Base-by-base conservation (phyloP, 2,329 filamentous ascomycete genomes). In the Xylariaceae sp. region DNA sequence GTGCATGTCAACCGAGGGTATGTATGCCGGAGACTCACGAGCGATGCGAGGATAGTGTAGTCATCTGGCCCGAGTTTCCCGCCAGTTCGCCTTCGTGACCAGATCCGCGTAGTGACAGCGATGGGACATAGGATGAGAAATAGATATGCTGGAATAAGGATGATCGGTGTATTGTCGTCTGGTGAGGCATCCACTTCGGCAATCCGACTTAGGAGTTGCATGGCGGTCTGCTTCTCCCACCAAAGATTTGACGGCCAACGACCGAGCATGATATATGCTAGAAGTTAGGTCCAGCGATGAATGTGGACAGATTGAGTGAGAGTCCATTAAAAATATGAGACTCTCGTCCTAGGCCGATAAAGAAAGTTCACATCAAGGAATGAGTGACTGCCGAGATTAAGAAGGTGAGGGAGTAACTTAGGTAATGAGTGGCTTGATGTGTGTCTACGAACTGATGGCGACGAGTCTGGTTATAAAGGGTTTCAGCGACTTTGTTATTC, bases 1-100 rank as follows among this genome's bases (percentile, higher is more conserved):
- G 4, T 10, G 34, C 34, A 38, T 5, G 4, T 10, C 13, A 38
- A 36, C 14, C 33, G 34, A 10, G 34, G 16, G 34, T 38, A 38
- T 13, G 18, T 7, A 1, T 9, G 22, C 22, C 7, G 4, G 22
- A 28, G 17, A 45, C 47, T 51, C 7, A 55, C 52, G 31, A 59
- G 28, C 12, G 55, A 53, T 36, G 39, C 16, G 16, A 58, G 16
- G n/a, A 67, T 63, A n/a, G 61, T 64, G 42, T 60, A 66, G 41
- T 69, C 66, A 45, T 67, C 66, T 1, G 57, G 39, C 12, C 65
- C 63, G 7, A 65, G 49, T 10, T 55, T 56, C 33, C 59, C 61
- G 2, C 62, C 58, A 14, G 57, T 58, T 16, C 57, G 56, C 18
- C 56, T 53, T 17, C 65, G 62, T 14, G 62, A 61, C 65, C 66